These are phyloP conservation scores for Hypsizygus marmoreus DNA, from an alignment of 768 basidiomycete genomes.

Conservation along the genomic window DNA sequence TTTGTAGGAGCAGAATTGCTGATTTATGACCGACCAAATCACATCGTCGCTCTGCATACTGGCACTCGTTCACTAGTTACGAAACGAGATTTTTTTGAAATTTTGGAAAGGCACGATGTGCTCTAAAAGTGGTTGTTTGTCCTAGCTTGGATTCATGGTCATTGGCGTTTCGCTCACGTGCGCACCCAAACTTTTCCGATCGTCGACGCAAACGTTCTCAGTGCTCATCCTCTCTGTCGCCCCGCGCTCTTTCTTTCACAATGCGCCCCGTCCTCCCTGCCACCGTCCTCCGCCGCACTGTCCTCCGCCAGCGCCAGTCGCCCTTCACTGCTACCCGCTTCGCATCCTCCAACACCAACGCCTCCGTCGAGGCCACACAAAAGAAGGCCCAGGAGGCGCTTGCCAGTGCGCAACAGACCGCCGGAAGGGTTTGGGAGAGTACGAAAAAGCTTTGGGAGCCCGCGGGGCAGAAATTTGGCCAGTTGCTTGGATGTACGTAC, in stretches of 20 bases:
- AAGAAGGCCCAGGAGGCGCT: conserved; percentile 75
- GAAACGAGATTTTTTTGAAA: too few relatives aligned
- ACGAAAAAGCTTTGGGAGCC: conserved; percentile 50
- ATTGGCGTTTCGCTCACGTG: too few relatives aligned
- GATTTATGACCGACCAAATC: conserved; percentile 95
- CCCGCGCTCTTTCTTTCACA: too few relatives aligned
- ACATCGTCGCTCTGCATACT: conserved; percentile 95
- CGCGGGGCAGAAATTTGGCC: conserved; percentile 52
- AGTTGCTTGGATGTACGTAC: conserved; percentile 49
- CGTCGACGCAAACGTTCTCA: too few relatives aligned
- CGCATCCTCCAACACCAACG: conserved; percentile 45
- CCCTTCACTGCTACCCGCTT: conserved; percentile 16
- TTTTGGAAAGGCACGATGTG: too few relatives aligned
- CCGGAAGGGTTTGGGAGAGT: conserved; percentile 52
- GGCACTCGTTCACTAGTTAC: too few relatives aligned
- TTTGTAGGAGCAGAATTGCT: conserved; percentile 98
- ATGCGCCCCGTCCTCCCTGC: conserved; percentile 29
- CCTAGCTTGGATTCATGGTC: too few relatives aligned
- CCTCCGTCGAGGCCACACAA: conserved; percentile 50
- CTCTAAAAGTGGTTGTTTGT: too few relatives aligned
- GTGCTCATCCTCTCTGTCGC: background rate
- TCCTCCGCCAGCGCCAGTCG: conserved; percentile 19
- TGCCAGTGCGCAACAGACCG: conserved; percentile 56
- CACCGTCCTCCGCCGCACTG: conserved; percentile 29
- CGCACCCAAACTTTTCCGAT: too few relatives aligned